Conservation (phyloP, 75 land plant genomes). For the Pinus albicaulis region DNA sequence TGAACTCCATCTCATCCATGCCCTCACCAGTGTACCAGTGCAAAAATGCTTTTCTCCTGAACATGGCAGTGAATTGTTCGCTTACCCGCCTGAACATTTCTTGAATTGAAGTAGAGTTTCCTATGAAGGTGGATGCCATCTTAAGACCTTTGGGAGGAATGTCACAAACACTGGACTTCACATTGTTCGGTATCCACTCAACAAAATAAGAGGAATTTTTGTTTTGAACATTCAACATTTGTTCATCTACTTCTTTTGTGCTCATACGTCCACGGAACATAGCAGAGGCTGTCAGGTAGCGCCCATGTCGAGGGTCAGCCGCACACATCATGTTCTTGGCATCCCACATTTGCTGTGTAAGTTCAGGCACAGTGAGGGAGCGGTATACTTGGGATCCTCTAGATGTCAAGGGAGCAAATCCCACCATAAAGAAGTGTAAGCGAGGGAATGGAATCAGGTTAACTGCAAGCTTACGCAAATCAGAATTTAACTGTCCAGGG, state of each 20-base stretch:
- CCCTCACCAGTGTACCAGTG: conserved; percentile 62
- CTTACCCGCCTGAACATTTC: conserved; percentile 80
- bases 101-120: conserved; percentile 65
- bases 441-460: conserved; percentile 77
- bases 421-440: conserved; percentile 77
- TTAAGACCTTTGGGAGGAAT: conserved; percentile 66
- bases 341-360: conserved; percentile 80
- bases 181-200: conserved; percentile 72
- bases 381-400: conserved; percentile 73
- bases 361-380: conserved; percentile 61
- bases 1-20: conserved; percentile 70
- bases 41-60: conserved; percentile 51
- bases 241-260: conserved; percentile 64
- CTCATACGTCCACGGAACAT: conserved; percentile 67
- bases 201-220: conserved; percentile 79
- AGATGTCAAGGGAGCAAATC: conserved; percentile 68
- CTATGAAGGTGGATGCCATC: conserved; percentile 60
- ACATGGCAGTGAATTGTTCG: conserved; percentile 66
- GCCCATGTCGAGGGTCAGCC: conserved; percentile 61
- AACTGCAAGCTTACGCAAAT: conserved; percentile 68
- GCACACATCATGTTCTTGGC: conserved; percentile 73
- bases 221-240: conserved; percentile 74
- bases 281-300: conserved; percentile 61
- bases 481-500: conserved; percentile 75
- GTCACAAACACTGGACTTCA: conserved; percentile 61